Base-by-base conservation (phyloP, 768 basidiomycete genomes). In the Lentinula guzmanii region DNA sequence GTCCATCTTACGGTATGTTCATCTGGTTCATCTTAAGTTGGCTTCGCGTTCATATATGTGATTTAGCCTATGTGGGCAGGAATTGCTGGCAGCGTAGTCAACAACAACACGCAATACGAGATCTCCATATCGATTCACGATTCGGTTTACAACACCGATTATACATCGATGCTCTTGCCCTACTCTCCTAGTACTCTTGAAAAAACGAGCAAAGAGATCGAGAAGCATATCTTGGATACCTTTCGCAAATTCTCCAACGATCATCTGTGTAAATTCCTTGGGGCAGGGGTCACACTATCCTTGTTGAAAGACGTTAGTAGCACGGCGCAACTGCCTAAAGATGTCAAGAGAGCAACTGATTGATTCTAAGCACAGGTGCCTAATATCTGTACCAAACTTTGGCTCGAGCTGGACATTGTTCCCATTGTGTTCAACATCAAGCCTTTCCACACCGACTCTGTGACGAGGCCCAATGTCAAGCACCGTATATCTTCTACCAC, bases 401-500 rank as follows among this genome's bases (percentile, higher is more conserved):
- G 92, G 92, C 69, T 90, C 56, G 89, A 90, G 52, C 71, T 89
- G 71, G 92, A 93, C 68, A 86, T 93, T 54, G 90, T 93, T 18
- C 91, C 91, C 61, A 80, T 89, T 72, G 90, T 90, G 37, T 91
- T 91, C 78, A 90, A 90, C 74, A 90, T 91, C 81, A 91, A 91
- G 72, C 82, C 86, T 8, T 88, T 80, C 82, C 89, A 90, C 71
- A 89, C 88, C 3, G 89, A 93, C 65, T 90, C 89, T 5, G 68
- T 86, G 45, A 91, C 90, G 2, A 81, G 88, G 28, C 87, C 88
- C 65, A 91, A 90, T 70, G 70, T 91, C 76, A 92, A 90, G 71
- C 90, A 92, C 71, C 85, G 90, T 61, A 86, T 91, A 72, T 88
- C 87, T 16, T 91, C 90, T 52, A 89, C 89, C 31, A 86, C 86